These are phyloP conservation scores for Candida adriatica DNA, from an alignment of 805 yeast genomes.

Conservation along the genomic window DNA sequence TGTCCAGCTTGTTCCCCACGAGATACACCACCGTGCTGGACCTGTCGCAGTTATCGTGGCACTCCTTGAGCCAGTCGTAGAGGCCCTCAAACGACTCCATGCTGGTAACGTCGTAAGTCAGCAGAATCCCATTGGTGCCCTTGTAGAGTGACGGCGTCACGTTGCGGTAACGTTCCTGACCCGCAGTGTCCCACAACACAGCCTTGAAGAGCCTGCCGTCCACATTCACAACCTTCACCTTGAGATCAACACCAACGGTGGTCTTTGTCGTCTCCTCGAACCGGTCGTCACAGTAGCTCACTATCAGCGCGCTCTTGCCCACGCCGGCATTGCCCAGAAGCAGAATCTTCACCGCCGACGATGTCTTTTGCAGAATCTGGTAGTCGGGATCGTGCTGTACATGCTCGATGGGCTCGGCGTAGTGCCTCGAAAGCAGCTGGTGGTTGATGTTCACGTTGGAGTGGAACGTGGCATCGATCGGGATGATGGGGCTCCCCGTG, in stretches of 20 bases:
- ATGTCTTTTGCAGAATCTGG: constrained; percentile 10
- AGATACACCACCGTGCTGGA: constrained; percentile 31
- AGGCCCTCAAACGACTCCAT: constrained; percentile 30
- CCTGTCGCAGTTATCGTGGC: constrained; percentile 29
- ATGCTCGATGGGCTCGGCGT: constrained; percentile 11
- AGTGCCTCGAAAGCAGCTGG: constrained; percentile 13
- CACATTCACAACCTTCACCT: constrained; percentile 35
- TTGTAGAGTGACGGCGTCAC: constrained; percentile 38
- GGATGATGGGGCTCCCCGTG: constrained; percentile 24
- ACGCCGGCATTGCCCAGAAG: constrained; percentile 42
- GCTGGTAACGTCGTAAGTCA: constrained; percentile 39
- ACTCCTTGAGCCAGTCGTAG: constrained; percentile 37
- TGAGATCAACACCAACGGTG: constrained; percentile 42
- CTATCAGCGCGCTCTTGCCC: constrained; percentile 40
- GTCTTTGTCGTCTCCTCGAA: constrained; percentile 30
- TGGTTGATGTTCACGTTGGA: constrained; percentile 18
- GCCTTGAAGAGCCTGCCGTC: constrained; percentile 38
- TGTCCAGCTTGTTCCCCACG: constrained; percentile 40
- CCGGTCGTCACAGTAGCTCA: constrained; percentile 34
- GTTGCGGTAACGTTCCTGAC: constrained; percentile 42
- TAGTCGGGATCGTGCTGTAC: constrained; percentile 19
- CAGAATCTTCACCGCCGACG: constrained; percentile 28
- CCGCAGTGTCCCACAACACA: constrained; percentile 45
- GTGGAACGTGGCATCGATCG: constrained; percentile 21
- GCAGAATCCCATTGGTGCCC: constrained; percentile 39